Conservation (phyloP, 176 grass and related monocot species). For the Rhipidocladum racemiflorum region DNA sequence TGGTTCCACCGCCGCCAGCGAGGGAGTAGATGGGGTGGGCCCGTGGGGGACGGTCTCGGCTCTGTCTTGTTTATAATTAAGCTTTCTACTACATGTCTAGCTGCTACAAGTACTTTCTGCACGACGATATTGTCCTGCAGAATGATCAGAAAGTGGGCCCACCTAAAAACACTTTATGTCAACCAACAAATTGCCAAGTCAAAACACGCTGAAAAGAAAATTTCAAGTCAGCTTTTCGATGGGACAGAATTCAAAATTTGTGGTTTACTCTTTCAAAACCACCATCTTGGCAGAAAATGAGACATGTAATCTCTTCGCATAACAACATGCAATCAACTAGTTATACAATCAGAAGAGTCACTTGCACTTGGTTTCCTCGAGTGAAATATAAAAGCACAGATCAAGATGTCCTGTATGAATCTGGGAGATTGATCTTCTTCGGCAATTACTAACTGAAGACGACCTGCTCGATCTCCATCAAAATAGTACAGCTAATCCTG, state of each 20-base stretch:
- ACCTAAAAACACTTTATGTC: neutral
- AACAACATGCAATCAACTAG: neutral
- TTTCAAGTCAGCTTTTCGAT: neutral
- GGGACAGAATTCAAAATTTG: neutral
- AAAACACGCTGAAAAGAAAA: neutral
- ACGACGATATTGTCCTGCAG: neutral
- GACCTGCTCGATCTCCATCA: neutral
- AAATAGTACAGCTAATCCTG: neutral
- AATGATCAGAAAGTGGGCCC: neutral
- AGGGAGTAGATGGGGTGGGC: no score
- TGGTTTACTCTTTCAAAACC: neutral
- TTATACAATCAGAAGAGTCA: neutral
- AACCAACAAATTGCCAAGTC: neutral
- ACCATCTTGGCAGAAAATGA: neutral
- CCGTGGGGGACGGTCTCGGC: no score
- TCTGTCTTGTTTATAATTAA: neutral
- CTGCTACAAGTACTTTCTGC: constrained; percentile 16
- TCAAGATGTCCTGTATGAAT: neutral
- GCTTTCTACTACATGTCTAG: neutral
- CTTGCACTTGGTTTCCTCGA: neutral
- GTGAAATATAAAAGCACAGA: neutral
- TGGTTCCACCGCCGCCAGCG: no score
- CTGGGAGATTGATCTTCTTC: constrained; percentile 3
- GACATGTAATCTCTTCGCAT: neutral
- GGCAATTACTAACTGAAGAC: neutral